A percentile compares a stretch with the other conserved stretches of the same genome.
Conservation (phyloP, 805 yeast species). For the Candida lessepsii region DNA sequence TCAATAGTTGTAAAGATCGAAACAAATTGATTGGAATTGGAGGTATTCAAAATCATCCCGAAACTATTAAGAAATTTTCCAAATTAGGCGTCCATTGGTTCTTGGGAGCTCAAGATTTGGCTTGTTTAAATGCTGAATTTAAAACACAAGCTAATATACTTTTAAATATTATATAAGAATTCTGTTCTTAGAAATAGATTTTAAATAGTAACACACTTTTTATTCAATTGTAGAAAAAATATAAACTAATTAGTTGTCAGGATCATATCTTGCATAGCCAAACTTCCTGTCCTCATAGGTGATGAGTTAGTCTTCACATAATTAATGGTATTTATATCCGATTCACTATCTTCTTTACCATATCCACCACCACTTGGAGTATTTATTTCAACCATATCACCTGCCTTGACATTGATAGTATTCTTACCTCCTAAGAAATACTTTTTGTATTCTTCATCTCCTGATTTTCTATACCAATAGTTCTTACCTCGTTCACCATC, state of each 20-base stretch:
- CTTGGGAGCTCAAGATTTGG: constrained; percentile 1
- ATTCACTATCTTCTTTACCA: not conserved
- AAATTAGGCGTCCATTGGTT: not conserved
- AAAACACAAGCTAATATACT: not conserved
- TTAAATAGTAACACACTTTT: too few species aligned
- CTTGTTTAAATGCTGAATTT: not conserved
- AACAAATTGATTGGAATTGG: not conserved
- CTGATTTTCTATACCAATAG: constrained; percentile 29
- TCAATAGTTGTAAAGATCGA: not conserved
- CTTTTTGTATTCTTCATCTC: constrained; percentile 7
- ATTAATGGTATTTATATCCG: constrained; percentile 15
- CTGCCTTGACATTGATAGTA: constrained; percentile 42
- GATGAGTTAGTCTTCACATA: constrained; percentile 19
- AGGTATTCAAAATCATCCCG: constrained; percentile 1
- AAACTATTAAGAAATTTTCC: not conserved
- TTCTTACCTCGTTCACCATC: constrained; percentile 36
- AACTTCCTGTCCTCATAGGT: constrained; percentile 19
- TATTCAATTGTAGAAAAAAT: too few species aligned
- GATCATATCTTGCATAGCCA: constrained; percentile 32
- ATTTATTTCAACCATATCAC: constrained; percentile 62
- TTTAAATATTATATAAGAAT: not conserved
- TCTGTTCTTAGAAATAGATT: too few species aligned
- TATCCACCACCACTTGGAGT: constrained; percentile 89
- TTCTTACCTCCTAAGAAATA: constrained; percentile 2
- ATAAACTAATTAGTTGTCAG: constrained; percentile 39